Evolutionary conservation across 495 filamentous ascomycete species (phyloP), one percentile per base, ranked within the genome.

Genomic region (Aspergillus sclerotiicarbonarius): DNA sequence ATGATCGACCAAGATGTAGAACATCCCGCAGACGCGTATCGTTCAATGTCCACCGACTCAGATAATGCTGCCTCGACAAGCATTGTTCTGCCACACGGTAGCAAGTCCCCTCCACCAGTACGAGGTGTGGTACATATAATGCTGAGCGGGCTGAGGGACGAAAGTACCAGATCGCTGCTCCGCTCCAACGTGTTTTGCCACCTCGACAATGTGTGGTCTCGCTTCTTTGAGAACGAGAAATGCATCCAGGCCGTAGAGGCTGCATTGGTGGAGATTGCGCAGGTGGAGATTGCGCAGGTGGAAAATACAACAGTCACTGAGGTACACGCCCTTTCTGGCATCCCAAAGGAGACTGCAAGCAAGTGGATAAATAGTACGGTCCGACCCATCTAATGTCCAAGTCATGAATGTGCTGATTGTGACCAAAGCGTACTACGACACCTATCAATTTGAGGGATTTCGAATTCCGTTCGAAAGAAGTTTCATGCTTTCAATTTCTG

Each of bases 371-470:
- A 48, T 19, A 30, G 53, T 58, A 32, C 10, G 49, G 29, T 49
- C 0, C 31, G 1, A n/a, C n/a, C n/a, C n/a, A n/a, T n/a, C n/a
- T n/a, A n/a, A n/a, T n/a, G n/a, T n/a, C n/a, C n/a, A n/a, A n/a
- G n/a, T n/a, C n/a, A n/a, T n/a, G n/a, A n/a, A n/a, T n/a, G n/a
- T n/a, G n/a, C n/a, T n/a, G n/a, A n/a, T n/a, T n/a, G n/a, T 20
- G 15, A 4, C 12, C 4, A 4, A 9, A 47, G 35, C 30, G 43
- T 63, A 63, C 25, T 63, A 51, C 31, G 44, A 49, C 10, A n/a
- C 10, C 15, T 63, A 63, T 29, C 58, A 67, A 39, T 67, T 62
- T 29, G 58, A 63, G 25, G 64, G 58, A 0, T 67, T 67, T 47
- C 59, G 57, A 15, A 35, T 60, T 8, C 61, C 61, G 7, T 32